phyloP scores from a whole-genome alignment of 768 basidiomycete species.

The Boletus reticulatus region DNA sequence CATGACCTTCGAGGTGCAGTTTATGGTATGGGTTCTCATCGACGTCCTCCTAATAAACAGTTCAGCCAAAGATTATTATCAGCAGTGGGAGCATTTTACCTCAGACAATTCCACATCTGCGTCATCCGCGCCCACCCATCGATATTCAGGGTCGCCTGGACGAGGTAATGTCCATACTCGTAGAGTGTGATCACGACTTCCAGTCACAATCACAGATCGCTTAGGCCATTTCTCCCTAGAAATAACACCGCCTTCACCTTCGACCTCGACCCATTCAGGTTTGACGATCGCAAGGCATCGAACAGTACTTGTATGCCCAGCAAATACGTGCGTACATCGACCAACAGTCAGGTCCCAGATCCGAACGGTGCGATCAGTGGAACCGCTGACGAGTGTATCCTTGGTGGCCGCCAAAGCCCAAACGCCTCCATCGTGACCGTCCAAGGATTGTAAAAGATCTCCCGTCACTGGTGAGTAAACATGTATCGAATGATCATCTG shows the following conservation, averaged over 20 bases:
- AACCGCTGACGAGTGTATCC: constrained; percentile 86
- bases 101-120: constrained; percentile 58
- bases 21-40: constrained; percentile 88
- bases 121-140: constrained; percentile 61
- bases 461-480: constrained; percentile 90
- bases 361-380: constrained; percentile 90
- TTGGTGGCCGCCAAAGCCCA: constrained; percentile 94
- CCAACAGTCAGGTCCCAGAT: constrained; percentile 86
- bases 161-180: constrained; percentile 67
- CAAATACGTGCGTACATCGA: constrained; percentile 87
- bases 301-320: constrained; percentile 95
- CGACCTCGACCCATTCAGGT: constrained; percentile 81
- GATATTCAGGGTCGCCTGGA: constrained; percentile 75
- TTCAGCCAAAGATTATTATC: constrained; percentile 1
- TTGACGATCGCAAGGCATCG: constrained; percentile 95
- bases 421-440: constrained; percentile 94
- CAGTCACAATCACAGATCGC: constrained; percentile 69
- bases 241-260: constrained; percentile 58
- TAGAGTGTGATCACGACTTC: constrained; percentile 65
- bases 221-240: constrained; percentile 73
- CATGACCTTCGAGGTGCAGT: constrained; percentile 82
- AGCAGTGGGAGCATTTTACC: constrained; percentile 28
- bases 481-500: constrained; percentile 96
- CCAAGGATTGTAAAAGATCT: constrained; percentile 64
- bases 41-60: constrained; percentile 52